These are phyloP conservation scores for Candida sphagnicola DNA, from an alignment of 805 yeast genomes.

Conservation along the genomic window DNA sequence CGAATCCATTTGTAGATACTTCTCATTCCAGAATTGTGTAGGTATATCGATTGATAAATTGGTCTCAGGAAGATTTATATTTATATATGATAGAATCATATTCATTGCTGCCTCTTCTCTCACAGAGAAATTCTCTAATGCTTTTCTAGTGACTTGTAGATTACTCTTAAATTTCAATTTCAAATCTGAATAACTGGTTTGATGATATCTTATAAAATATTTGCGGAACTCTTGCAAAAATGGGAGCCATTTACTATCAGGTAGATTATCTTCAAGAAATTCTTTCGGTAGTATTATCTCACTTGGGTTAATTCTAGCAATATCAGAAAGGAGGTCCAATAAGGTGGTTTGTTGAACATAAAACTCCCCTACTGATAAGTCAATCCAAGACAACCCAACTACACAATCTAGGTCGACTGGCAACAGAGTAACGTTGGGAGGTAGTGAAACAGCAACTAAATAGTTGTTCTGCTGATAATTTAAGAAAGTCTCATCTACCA, in stretches of 20 bases:
- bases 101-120: constrained; percentile 61
- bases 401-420: constrained; percentile 38
- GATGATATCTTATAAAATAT: constrained; percentile 56
- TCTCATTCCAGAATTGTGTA: constrained; percentile 44
- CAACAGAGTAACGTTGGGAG: constrained; percentile 38
- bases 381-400: constrained; percentile 85
- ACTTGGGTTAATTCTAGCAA: constrained; percentile 75
- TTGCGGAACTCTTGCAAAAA: constrained; percentile 55
- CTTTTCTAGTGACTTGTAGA: constrained; percentile 32
- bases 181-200: constrained; percentile 25
- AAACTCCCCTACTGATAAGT: constrained; percentile 78
- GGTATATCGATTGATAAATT: constrained; percentile 67
- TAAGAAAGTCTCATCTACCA: constrained; percentile 80
- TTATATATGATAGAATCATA: constrained; percentile 59
- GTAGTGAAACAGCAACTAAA: constrained; percentile 61
- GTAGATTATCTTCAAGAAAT: constrained; percentile 34
- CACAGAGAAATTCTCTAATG: constrained; percentile 24
- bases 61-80: constrained; percentile 68
- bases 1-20: constrained; percentile 73
- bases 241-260: constrained; percentile 51
- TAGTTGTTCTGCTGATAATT: constrained; percentile 70
- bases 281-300: constrained; percentile 64
- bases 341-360: constrained; percentile 62
- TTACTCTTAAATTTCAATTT: constrained; percentile 29
- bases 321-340: constrained; percentile 60